Percentiles rank a stretch among this genome's conserved stretches.
phyloP scores from a whole-genome alignment of 805 yeast genomes.

The Lipomyces oligophaga region DNA sequence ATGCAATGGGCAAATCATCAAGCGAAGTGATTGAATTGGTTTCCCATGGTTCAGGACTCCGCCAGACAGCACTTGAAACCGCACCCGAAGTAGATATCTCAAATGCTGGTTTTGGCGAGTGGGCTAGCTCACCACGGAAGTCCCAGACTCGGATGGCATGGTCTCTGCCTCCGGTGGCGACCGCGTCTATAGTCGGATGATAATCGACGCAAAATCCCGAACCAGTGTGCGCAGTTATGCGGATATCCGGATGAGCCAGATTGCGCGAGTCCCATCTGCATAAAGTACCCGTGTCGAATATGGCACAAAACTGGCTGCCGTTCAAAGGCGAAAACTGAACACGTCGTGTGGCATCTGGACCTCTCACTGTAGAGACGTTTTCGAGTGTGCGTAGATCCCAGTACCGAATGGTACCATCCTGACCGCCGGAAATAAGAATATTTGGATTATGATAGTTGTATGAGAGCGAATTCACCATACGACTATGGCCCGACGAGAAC shows the following conservation, averaged over 20 bases:
- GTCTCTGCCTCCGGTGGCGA: constrained; percentile 92
- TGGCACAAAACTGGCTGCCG: constrained; percentile 61
- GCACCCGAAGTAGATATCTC: constrained; percentile 73
- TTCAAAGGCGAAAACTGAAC: constrained; percentile 54
- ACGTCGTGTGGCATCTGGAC: constrained; percentile 67
- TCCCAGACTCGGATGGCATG: constrained; percentile 77
- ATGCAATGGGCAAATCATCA: constrained; percentile 63
- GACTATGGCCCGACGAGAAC: constrained; percentile 39
- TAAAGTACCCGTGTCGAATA: constrained; percentile 86
- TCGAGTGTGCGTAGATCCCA: constrained; percentile 79
- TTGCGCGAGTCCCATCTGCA: constrained; percentile 81
- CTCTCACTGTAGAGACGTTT: constrained; percentile 50
- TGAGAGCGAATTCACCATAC: constrained; percentile 53
- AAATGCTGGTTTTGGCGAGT: constrained; percentile 43
- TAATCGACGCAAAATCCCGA: constrained; percentile 86
- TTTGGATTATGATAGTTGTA: constrained; percentile 64
- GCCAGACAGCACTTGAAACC: constrained; percentile 72
- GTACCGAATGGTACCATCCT: constrained; percentile 67
- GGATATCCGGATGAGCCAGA: constrained; percentile 56
- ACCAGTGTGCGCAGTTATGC: constrained; percentile 83
- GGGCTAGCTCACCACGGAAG: constrained; percentile 42
- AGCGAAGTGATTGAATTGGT: constrained; percentile 34
- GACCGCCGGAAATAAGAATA: constrained; percentile 67
- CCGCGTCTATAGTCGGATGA: constrained; percentile 77
- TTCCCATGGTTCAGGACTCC: constrained; percentile 41